A percentile compares a stretch with the other conserved stretches of the same genome.
Conservation (phyloP, 257 asterid species). For the Penstemon davidsonii region DNA sequence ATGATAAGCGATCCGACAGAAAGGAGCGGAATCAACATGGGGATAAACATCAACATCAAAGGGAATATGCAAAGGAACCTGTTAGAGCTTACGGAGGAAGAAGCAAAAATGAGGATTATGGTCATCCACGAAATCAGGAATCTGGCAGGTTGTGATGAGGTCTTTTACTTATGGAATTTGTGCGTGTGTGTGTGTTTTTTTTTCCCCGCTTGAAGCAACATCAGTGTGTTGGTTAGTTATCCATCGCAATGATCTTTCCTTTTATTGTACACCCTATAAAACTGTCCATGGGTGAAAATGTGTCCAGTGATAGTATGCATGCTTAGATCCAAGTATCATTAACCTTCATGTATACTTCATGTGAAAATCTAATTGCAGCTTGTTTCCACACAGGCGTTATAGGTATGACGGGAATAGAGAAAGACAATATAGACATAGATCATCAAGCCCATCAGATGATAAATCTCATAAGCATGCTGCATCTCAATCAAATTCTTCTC, state of each 20-base stretch:
- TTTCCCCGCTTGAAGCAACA: slow-evolving; percentile 20
- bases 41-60: slow-evolving; percentile 36
- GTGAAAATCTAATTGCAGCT: slow-evolving; percentile 18
- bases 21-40: slow-evolving; percentile 32
- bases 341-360: slow-evolving; percentile 4
- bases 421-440: slow-evolving; percentile 37
- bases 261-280: not conserved
- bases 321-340: not conserved
- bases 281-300: not conserved
- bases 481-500: slow-evolving; percentile 30
- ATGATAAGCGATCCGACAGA: slow-evolving; percentile 35
- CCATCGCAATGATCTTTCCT: slow-evolving; percentile 11
- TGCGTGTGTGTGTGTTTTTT: not conserved
- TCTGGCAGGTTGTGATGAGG: slow-evolving; percentile 47
- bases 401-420: slow-evolving; percentile 41
- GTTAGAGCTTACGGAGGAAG: slow-evolving; percentile 42
- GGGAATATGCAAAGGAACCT: slow-evolving; percentile 31
- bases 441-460: slow-evolving; percentile 48
- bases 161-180: slow-evolving; percentile 14
- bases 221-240: slow-evolving; percentile 10
- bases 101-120: slow-evolving; percentile 45
- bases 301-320: slow-evolving; percentile 7
- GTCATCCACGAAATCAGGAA: slow-evolving; percentile 39
- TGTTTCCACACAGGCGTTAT: slow-evolving; percentile 35
- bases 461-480: slow-evolving; percentile 33